These are phyloP conservation scores for Penicillium goetzii DNA, from an alignment of 495 filamentous ascomycete species.

Conservation along the genomic window DNA sequence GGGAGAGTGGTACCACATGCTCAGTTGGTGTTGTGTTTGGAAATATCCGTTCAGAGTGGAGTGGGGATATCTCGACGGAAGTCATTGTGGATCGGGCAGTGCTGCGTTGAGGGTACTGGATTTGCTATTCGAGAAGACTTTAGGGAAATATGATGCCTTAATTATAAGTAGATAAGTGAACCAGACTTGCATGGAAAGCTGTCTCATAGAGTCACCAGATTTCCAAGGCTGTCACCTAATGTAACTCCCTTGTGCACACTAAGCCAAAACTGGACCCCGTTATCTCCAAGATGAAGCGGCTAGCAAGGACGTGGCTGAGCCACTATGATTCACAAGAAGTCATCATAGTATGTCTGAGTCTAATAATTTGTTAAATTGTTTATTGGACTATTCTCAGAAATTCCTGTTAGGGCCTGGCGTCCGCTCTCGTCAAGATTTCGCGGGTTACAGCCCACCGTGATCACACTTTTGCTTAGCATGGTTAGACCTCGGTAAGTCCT, in stretches of 20 bases:
- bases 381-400: too few species aligned
- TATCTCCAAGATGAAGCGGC: neutral
- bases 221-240: neutral
- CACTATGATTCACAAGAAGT: neutral
- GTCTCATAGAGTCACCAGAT: neutral
- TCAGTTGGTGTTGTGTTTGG: constrained; percentile 11
- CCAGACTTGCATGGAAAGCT: neutral
- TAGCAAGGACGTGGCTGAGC: neutral
- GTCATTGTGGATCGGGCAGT: neutral
- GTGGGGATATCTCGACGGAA: constrained; percentile 3
- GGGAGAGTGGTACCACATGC: constrained; percentile 26
- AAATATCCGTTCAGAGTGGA: constrained; percentile 21
- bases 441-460: too few species aligned
- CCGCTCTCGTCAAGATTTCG: too few species aligned
- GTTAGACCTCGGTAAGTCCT: too few species aligned
- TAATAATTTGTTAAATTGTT: neutral
- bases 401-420: too few species aligned
- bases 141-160: neutral
- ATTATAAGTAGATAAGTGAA: neutral
- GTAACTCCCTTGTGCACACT: neutral
- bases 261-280: neutral
- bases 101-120: neutral
- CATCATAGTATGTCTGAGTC: neutral
- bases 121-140: neutral
- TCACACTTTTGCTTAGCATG: too few species aligned